phyloP scores from a whole-genome alignment of 805 yeast genomes.

The Ogataea nakhonphanomensis region DNA sequence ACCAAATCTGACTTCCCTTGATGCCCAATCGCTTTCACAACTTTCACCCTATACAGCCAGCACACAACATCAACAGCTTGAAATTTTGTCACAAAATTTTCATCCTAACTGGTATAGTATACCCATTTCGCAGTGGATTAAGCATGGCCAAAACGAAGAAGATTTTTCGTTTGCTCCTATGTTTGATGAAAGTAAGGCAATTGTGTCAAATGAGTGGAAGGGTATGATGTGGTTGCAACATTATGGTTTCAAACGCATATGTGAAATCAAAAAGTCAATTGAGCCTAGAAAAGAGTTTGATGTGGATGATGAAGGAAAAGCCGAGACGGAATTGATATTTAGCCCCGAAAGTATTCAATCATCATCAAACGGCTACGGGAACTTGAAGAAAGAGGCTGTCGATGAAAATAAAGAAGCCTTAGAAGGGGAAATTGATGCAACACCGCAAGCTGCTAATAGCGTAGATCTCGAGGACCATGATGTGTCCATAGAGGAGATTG shows the following conservation, averaged over 20 bases:
- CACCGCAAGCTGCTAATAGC: background rate
- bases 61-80: slow-evolving; percentile 26
- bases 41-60: slow-evolving; percentile 37
- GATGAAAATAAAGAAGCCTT: background rate
- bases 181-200: slow-evolving; percentile 55
- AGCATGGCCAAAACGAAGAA: slow-evolving; percentile 36
- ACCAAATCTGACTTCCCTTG: slow-evolving; percentile 43
- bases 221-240: slow-evolving; percentile 54
- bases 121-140: slow-evolving; percentile 65
- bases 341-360: too few relatives aligned
- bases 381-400: too few relatives aligned
- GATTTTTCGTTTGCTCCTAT: slow-evolving; percentile 62
- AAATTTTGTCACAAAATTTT: slow-evolving; percentile 49
- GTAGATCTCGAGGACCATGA: slow-evolving; percentile 5
- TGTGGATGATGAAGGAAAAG: too few relatives aligned
- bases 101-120: slow-evolving; percentile 65
- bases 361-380: too few relatives aligned
- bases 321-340: too few relatives aligned
- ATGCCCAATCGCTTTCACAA: slow-evolving; percentile 42
- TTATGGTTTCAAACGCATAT: slow-evolving; percentile 43
- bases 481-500: slow-evolving; percentile 1
- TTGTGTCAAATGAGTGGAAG: slow-evolving; percentile 48
- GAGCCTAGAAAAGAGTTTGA: slow-evolving; percentile 12
- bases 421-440: slow-evolving; percentile 4
- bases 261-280: slow-evolving; percentile 16